Conservation (phyloP, 148 eudicot species). For the Tetragonia tetragonoides region DNA sequence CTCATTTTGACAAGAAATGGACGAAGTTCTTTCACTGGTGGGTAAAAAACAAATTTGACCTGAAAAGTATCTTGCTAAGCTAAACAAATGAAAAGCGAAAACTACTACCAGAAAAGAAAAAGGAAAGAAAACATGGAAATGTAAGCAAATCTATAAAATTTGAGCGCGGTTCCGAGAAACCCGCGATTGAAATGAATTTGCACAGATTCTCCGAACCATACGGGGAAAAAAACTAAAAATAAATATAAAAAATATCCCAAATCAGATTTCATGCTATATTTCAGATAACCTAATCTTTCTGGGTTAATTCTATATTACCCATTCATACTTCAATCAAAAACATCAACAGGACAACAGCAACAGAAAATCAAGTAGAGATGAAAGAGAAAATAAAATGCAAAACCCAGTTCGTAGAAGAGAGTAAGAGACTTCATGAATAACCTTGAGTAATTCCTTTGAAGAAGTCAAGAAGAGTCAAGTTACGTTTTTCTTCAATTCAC, state of each 20-base stretch:
- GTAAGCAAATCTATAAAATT: conserved; percentile 22
- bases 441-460: conserved; percentile 5
- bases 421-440: conserved; percentile 6
- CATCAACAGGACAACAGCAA: background rate
- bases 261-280: background rate
- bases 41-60: too few relatives aligned
- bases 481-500: background rate
- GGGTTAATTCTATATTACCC: conserved; percentile 16
- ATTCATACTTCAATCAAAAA: conserved; percentile 11
- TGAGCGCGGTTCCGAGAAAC: conserved; percentile 1
- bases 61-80: too few relatives aligned
- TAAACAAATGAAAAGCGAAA: too few relatives aligned
- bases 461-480: background rate
- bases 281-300: background rate
- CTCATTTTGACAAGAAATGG: too few relatives aligned
- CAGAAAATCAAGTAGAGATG: background rate
- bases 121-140: background rate
- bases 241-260: background rate
- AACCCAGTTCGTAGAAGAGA: background rate
- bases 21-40: too few relatives aligned
- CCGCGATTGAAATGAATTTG: conserved; percentile 7
- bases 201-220: background rate
- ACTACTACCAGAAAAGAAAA: background rate
- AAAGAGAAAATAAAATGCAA: background rate
- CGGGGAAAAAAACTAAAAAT: background rate